Base-by-base conservation (phyloP, 306 rosid genomes). In the Cucurbita ficifolia region DNA sequence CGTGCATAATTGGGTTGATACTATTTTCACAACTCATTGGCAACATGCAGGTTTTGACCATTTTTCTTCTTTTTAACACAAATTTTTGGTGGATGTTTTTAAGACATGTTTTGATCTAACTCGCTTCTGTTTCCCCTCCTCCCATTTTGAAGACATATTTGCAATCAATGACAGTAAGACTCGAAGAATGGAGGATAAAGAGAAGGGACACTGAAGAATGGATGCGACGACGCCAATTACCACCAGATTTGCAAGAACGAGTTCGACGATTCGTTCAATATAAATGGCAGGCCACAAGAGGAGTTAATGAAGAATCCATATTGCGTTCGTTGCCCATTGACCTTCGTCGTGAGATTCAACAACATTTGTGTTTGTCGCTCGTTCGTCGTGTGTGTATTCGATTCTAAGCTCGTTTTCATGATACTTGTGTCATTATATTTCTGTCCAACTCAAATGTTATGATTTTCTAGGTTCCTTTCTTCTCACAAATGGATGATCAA, bases 401-500 rank as follows among this genome's bases (percentile, higher is more conserved):
- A 49, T 13, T 57, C 70, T 36, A 8, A 54, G 7, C 39, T 19
- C 24, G 0, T 75, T 38, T 36, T 14, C 10, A 52, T 57, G 17
- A 5, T 14, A 11, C 5, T 14, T 49, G 18, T 49, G 53, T 49
- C 53, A 5, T 14, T 49, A n/a, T 49, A 49, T 49, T 13, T 49
- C 7, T 14, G 2, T 49, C 53, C 53, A 42, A 42, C 19, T 42
- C 18, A 42, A 40, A 42, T 19, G 54, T 17, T 82, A 49, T 75
- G 8, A 24, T 46, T 80, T 29, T 76, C 5, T 65, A 90, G 98
- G 96, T 93, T 12, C 98, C 93, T 0, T 88, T 93, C 84, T 93
- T 93, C 83, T 87, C 98, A 59, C 98, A 90, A 84, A 93, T 90
- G 98, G 96, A 93, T n/a, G 97, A 80, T 78, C 97, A 88, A 46